Evolutionary conservation across 495 filamentous ascomycete genomes (phyloP).

Genomic region (Talaromyces ruber): DNA sequence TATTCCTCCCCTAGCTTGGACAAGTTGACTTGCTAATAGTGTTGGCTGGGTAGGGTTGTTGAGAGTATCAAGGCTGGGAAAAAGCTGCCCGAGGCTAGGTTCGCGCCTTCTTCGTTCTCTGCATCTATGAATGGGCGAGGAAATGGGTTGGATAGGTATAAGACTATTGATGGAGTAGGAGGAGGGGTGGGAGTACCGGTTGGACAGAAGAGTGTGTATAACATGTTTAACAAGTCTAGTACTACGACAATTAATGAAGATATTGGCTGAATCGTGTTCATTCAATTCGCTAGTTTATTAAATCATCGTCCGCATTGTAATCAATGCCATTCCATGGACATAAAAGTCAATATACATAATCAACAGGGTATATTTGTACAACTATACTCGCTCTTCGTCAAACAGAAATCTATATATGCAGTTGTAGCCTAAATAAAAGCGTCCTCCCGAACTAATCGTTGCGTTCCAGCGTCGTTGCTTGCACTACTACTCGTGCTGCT

Average conservation of each 20-base stretch:
- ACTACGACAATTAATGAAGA: background rate
- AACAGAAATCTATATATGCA: background rate
- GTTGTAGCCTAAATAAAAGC: slow-evolving; percentile 11
- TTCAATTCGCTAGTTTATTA: background rate
- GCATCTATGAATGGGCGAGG: background rate
- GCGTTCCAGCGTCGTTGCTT: slow-evolving; percentile 2
- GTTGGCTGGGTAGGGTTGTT: slow-evolving; percentile 43
- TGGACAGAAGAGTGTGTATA: slow-evolving; percentile 49
- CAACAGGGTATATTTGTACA: slow-evolving; percentile 4
- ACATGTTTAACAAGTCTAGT: background rate
- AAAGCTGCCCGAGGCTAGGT: slow-evolving; percentile 65
- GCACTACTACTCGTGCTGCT: slow-evolving; percentile 8
- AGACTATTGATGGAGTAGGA: background rate
- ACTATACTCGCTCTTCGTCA: background rate
- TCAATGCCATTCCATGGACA: background rate
- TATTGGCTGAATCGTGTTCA: background rate
- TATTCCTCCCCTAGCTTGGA: slow-evolving; percentile 8
- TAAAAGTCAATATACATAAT: background rate
- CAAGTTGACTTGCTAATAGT: background rate
- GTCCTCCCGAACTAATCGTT: slow-evolving; percentile 11
- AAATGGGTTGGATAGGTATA: background rate
- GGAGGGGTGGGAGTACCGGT: background rate
- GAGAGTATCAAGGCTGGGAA: slow-evolving; percentile 72
- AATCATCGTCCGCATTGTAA: background rate
- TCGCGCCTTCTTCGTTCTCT: slow-evolving; percentile 38